phyloP scores from a whole-genome alignment of 2,329 filamentous ascomycete species.

The Aspergillus alliaceus region DNA sequence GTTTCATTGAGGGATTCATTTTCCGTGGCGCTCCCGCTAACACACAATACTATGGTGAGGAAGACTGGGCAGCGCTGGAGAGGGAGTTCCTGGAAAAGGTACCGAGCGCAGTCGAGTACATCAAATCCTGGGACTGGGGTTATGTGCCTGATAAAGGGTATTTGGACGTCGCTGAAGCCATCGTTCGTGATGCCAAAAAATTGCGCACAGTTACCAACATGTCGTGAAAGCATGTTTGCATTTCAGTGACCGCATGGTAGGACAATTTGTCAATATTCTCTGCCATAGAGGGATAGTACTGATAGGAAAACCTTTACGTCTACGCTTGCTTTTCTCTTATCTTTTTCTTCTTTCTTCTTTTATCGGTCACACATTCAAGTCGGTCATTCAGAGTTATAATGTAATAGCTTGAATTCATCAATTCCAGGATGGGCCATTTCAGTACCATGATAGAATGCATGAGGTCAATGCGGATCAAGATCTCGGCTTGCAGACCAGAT shows the following conservation, averaged over 20 bases:
- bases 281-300: too few relatives aligned
- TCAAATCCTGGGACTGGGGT: conserved; percentile 1
- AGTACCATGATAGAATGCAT: too few relatives aligned
- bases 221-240: too few relatives aligned
- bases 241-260: neutral
- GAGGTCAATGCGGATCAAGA: too few relatives aligned
- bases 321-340: too few relatives aligned
- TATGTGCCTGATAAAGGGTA: neutral
- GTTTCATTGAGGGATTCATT: neutral
- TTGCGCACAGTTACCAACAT: neutral
- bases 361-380: neutral
- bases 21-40: neutral
- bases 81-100: neutral
- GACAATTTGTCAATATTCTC: too few relatives aligned
- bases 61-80: neutral
- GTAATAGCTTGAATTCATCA: too few relatives aligned
- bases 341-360: too few relatives aligned
- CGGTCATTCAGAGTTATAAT: too few relatives aligned
- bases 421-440: too few relatives aligned
- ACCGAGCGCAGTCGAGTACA: neutral
- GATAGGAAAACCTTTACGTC: too few relatives aligned
- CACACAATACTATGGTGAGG: neutral
- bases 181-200: neutral
- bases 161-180: neutral
- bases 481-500: too few relatives aligned